Evolutionary conservation across 805 yeast genomes (phyloP).

Genomic region (Yarrowia porcina): DNA sequence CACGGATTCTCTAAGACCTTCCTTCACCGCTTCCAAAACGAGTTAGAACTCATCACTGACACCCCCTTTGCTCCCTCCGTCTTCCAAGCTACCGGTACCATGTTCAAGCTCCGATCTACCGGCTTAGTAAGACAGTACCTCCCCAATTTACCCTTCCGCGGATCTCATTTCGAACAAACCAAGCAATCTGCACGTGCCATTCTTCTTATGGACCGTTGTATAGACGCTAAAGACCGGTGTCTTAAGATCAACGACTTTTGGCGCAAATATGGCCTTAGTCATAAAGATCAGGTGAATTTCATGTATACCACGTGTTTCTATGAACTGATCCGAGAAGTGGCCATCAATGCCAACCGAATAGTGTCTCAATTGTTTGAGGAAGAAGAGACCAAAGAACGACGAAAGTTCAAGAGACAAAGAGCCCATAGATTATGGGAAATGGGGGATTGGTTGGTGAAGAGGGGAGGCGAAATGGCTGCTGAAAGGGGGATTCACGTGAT

Average conservation of each 20-base stretch:
- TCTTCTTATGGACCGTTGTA: slow-evolving; percentile 1
- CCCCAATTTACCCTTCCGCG: background rate
- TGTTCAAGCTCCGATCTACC: slow-evolving; percentile 11
- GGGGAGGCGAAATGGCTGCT: background rate
- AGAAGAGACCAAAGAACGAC: background rate
- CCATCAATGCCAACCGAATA: slow-evolving; percentile 9
- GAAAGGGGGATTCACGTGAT: background rate
- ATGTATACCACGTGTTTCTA: slow-evolving; percentile 12
- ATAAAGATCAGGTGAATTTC: slow-evolving; percentile 2
- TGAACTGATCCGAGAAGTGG: slow-evolving; percentile 10
- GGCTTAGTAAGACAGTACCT: background rate
- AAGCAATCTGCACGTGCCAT: slow-evolving; percentile 16
- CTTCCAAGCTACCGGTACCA: slow-evolving; percentile 14
- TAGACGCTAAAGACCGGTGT: slow-evolving; percentile 7
- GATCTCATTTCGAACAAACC: slow-evolving; percentile 15
- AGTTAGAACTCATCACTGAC: background rate
- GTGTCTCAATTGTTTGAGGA: background rate
- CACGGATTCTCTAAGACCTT: background rate
- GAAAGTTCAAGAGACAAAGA: background rate
- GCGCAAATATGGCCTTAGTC: background rate
- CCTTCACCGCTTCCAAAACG: slow-evolving; percentile 5
- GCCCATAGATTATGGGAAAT: slow-evolving; percentile 18
- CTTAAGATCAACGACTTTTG: slow-evolving; percentile 1
- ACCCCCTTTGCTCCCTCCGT: slow-evolving; percentile 4
- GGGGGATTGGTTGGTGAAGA: slow-evolving; percentile 17